A percentile compares a stretch with the other conserved stretches of the same genome.
Conservation (phyloP, 176 grass and related monocot species). For the bread wheat (Triticum aestivum) region IWGSC_CS_RefSeq_v2.1 NC_057799.1:633216884-633217383, state of each 20-base stretch:
- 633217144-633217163: constrained; percentile 88
- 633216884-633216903: constrained; percentile 72
- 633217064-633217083: constrained; percentile 49
- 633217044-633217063: neutral
- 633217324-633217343: constrained; percentile 13
- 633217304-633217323: constrained; percentile 65
- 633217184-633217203: constrained; percentile 65
- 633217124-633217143: constrained; percentile 91
- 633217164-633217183: constrained; percentile 81
- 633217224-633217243: constrained; percentile 52
- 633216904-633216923: constrained; percentile 72
- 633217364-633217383: constrained; percentile 61
- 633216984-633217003: too few species aligned
- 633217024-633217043: neutral
- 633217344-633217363: constrained; percentile 8
- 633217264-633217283: constrained; percentile 42
- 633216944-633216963: neutral
- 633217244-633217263: constrained; percentile 44
- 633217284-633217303: constrained; percentile 45
- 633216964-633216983: too few species aligned
- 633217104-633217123: constrained; percentile 97
- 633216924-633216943: constrained; percentile 67
- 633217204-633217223: constrained; percentile 63
- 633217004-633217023: neutral
- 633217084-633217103: constrained; percentile 74